Evolutionary conservation across 1,139 yeast genomes (phyloP), one percentile per base, ranked within the genome.

Genomic region (Taphrina flavorubra): DNA sequence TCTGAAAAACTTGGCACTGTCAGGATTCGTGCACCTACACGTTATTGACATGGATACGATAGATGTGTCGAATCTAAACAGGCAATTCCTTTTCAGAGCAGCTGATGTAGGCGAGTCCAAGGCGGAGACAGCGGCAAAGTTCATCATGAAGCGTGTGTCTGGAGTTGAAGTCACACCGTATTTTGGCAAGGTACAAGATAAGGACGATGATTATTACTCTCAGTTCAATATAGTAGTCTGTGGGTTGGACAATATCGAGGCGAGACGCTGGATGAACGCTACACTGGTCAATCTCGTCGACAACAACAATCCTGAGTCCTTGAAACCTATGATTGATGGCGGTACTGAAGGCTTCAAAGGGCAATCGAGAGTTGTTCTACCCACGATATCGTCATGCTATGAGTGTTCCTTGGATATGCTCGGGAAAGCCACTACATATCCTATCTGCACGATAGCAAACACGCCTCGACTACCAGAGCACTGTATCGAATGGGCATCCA

Each of bases 301-400:
- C 70, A 69, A 70, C 13, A 78, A 81, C 6, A 83, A 84, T 67
- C 85, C 85, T 44, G 84, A 84, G 60, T 78, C 81, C 0, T 78
- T 90, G 42, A 88, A 90, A 53, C 97, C 98, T 0, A 79, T 94
- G 76, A 86, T 94, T 42, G 99, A 94, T 76, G 98, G 98, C 1
- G 99, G 98, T 1, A 89, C 97, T 0, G 98, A 94, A 76, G 98
- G 98, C 0, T 89, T 94, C 75, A 84, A 90, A 72, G 99, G 99
- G 4, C 97, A 94, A 75, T 86, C 92, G 16, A 87, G 97, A 74
- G 90, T 92, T 11, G 91, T 92, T 53, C 78, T 92, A 18, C 98
- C 99, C 0, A 86, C 92, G 0, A 78, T 91, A 42, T 86, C 94
- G 0, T 88, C 97, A 0, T 94, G 99, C 79, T 92, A 91, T 79